These are phyloP conservation scores for Pistacia vera DNA, from an alignment of 345 rosid species.

Conservation along the genomic window DNA sequence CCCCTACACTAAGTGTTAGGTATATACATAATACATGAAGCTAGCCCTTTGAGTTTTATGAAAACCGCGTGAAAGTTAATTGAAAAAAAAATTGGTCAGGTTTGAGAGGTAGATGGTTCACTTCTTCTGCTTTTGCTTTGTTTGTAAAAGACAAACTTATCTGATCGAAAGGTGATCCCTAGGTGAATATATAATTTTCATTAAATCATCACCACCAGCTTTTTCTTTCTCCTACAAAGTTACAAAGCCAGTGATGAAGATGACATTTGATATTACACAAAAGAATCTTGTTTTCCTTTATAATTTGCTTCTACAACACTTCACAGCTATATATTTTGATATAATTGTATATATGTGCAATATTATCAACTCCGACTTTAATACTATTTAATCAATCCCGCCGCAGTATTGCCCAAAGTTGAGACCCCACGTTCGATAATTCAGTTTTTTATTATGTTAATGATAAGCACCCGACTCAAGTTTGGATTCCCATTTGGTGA, in stretches of 20 bases:
- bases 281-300: background rate
- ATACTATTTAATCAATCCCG: no score
- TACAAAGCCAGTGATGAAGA: background rate
- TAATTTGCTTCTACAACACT: background rate
- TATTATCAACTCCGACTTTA: no score
- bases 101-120: conserved; percentile 15
- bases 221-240: conserved; percentile 13
- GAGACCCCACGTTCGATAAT: no score
- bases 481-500: background rate
- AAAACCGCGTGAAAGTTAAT: conserved; percentile 24
- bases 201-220: conserved; percentile 13
- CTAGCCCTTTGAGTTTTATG: background rate
- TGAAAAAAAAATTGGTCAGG: background rate
- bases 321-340: no score
- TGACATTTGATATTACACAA: background rate
- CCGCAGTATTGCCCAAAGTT: no score
- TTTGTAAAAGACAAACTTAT: conserved; percentile 29
- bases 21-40: background rate
- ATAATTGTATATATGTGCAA: no score
- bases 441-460: background rate
- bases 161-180: conserved; percentile 28
- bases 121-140: conserved; percentile 25
- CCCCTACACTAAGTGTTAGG: background rate
- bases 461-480: background rate
- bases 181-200: conserved; percentile 22